Conservation (phyloP, 2,329 filamentous ascomycete genomes). For the Xylariales sp. region DNA sequence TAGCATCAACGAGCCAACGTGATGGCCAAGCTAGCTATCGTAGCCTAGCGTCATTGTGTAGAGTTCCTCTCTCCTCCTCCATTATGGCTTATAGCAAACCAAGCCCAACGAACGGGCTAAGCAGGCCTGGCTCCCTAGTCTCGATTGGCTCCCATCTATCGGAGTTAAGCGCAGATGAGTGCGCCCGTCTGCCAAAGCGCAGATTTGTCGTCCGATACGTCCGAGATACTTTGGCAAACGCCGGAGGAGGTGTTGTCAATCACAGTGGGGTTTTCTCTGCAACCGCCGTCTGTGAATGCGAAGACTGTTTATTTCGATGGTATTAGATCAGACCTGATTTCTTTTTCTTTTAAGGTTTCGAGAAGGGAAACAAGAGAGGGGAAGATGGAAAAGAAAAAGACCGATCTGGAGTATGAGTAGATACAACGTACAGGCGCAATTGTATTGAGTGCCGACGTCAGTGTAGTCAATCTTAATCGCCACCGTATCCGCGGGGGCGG, state of each 20-base stretch:
- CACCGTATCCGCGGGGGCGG: slow-evolving; percentile 22
- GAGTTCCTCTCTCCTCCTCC: background rate
- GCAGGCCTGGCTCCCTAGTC: slow-evolving; percentile 14
- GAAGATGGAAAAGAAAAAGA: slow-evolving; percentile 21
- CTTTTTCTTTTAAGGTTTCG: slow-evolving; percentile 6
- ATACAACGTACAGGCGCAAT: slow-evolving; percentile 31
- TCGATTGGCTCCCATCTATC: slow-evolving; percentile 16
- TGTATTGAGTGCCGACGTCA: slow-evolving; percentile 18
- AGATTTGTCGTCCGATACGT: slow-evolving; percentile 17
- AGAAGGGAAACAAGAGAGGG: slow-evolving; percentile 1
- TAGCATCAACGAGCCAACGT: too few relatives aligned
- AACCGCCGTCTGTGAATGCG: slow-evolving; percentile 27
- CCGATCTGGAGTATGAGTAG: slow-evolving; percentile 5
- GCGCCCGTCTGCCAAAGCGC: slow-evolving; percentile 28
- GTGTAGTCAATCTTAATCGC: slow-evolving; percentile 33
- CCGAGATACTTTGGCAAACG: slow-evolving; percentile 28
- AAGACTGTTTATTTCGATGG: slow-evolving; percentile 28
- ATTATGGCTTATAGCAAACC: too few relatives aligned
- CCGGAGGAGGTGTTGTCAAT: slow-evolving; percentile 17
- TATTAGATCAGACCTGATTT: slow-evolving; percentile 26
- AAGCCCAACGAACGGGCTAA: slow-evolving; percentile 10
- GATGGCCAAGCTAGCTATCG: too few relatives aligned
- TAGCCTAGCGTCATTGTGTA: too few relatives aligned
- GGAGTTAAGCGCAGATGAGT: slow-evolving; percentile 30
- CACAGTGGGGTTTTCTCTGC: slow-evolving; percentile 28